Evolutionary conservation across 352 stramenopile species (phyloP), one percentile per base, ranked within the genome.

Genomic region (Phytopythium boreale): DNA sequence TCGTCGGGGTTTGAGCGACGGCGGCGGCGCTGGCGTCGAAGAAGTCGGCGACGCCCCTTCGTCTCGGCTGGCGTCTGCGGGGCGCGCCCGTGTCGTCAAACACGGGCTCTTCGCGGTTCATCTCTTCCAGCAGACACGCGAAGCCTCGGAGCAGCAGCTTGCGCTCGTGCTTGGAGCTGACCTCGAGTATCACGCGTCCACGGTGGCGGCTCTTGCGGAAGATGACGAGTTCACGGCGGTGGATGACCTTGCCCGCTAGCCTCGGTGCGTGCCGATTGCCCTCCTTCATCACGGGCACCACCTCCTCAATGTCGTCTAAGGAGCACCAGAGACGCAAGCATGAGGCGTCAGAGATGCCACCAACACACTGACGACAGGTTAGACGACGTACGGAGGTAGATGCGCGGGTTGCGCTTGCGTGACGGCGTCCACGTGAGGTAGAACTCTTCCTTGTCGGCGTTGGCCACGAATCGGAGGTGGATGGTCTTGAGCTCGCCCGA

Each of bases 341-440:
- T 43, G 51, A 27, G 17, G 24, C 4, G 44, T 26, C 37, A 61
- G 31, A 56, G 19, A 57, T 6, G 43, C 11, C 31, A 41, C 51
- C 17, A 68, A 8, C 24, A 8, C 24, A 2, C 47, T 4, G 4
- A 27, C 14, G 15, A 20, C 22, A 34, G 26, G 11, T 5, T 10
- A 36, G 14, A 10, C 14, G 10, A 82, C 80, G 29, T 70, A 93
- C 84, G 72, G 15, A 91, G 50, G 49, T 87, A 63, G 39, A 90
- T 85, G 1, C 79, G 71, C 2, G 84, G 78, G 19, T 82, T 69
- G 26, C 78, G 82, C 70, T 93, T 93, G 50, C 82, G 71, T 17
- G 84, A 93, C 27, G 84, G 84, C 14, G 70, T 79, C 84, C 84
- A 93, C 49, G 80, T 90, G 20, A 93, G 70, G 50, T 88, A 90